Evolutionary conservation across 257 asterid genomes (phyloP).

Genomic region (Forsythia viridissima): DNA sequence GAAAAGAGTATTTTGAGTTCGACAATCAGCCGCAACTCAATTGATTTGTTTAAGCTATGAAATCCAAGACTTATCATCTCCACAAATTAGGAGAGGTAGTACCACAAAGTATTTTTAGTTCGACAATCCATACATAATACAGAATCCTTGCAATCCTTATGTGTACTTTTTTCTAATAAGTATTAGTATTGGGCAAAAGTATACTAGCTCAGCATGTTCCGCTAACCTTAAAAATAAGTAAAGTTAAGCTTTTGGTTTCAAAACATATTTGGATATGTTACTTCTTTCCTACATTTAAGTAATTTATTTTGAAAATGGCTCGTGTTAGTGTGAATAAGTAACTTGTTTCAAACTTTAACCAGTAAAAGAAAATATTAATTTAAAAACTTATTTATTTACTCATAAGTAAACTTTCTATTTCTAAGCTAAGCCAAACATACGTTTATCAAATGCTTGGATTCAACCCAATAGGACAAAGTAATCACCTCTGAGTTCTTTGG

Average conservation of each 20-base stretch:
- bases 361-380: background rate
- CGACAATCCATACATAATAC: too few species aligned
- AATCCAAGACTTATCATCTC: background rate
- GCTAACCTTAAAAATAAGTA: too few species aligned
- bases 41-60: background rate
- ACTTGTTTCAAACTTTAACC: background rate
- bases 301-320: background rate
- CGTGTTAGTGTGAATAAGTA: background rate
- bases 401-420: background rate
- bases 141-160: background rate
- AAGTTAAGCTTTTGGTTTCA: too few species aligned
- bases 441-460: background rate
- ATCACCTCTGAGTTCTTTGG: slow-evolving; percentile 40
- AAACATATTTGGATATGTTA: background rate
- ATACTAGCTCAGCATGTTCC: background rate
- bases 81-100: background rate
- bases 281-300: background rate
- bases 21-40: background rate
- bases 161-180: background rate
- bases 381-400: background rate
- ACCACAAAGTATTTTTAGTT: too few species aligned
- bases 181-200: background rate
- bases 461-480: background rate
- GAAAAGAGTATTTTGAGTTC: background rate
- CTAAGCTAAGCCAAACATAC: background rate